A percentile compares a stretch with the other conserved stretches of the same genome.
Evolutionary conservation across 805 yeast genomes (phyloP).

Genomic region (Candida rishiriensis): DNA sequence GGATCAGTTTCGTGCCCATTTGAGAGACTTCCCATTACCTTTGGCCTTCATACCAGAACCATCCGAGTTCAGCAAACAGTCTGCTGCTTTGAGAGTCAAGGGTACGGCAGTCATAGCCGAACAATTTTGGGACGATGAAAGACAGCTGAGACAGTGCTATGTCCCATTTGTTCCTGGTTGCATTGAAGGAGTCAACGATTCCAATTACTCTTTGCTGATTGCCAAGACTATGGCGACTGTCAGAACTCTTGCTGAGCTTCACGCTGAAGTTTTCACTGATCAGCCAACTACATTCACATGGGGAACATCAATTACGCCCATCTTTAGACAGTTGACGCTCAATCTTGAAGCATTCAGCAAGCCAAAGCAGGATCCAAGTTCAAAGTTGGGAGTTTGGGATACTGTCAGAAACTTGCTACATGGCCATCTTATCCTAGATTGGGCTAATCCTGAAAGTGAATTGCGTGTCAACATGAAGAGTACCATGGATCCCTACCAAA

Average conservation of each 20-base stretch:
- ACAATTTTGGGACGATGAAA: slow-evolving; percentile 44
- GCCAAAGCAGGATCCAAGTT: slow-evolving; percentile 85
- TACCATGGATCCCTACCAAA: slow-evolving; percentile 70
- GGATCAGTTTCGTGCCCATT: slow-evolving; percentile 60
- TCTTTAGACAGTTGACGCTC: slow-evolving; percentile 72
- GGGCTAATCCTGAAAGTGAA: slow-evolving; percentile 42
- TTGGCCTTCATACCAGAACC: slow-evolving; percentile 60
- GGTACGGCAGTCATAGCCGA: slow-evolving; percentile 75
- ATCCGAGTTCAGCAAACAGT: slow-evolving; percentile 3
- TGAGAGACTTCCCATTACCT: slow-evolving; percentile 87
- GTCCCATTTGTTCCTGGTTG: slow-evolving; percentile 57
- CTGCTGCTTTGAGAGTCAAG: slow-evolving; percentile 28
- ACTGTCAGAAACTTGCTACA: slow-evolving; percentile 73
- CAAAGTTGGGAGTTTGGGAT: slow-evolving; percentile 90
- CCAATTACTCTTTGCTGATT: slow-evolving; percentile 53
- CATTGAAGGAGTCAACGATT: slow-evolving; percentile 32
- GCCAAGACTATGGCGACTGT: slow-evolving; percentile 75
- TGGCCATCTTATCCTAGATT: slow-evolving; percentile 50
- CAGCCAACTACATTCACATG: slow-evolving; percentile 67
- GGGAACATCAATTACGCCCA: slow-evolving; percentile 76
- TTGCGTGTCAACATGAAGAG: slow-evolving; percentile 67
- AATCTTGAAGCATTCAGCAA: slow-evolving; percentile 81
- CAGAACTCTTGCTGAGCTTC: slow-evolving; percentile 62
- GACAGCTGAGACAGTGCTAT: slow-evolving; percentile 53
- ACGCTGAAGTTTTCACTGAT: slow-evolving; percentile 49